Evolutionary conservation across 1,284 basidiomycete genomes (phyloP).

Genomic region (Ustilago sp.): DNA sequence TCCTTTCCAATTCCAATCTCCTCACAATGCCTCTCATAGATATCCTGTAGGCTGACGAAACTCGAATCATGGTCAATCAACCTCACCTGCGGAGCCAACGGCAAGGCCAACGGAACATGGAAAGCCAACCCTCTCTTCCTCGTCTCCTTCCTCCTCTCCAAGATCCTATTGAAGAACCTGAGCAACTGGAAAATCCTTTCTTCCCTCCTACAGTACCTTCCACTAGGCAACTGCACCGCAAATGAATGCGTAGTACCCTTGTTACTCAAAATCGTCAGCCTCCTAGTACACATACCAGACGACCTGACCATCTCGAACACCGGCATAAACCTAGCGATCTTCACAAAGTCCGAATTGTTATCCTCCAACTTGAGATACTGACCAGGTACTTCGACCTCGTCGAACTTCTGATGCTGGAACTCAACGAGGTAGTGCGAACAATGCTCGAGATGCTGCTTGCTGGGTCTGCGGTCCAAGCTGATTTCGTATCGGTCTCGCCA

Average conservation of each 20-base stretch:
- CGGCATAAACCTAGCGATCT: conserved; percentile 89
- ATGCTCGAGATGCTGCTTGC: conserved; percentile 86
- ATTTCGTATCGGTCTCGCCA: conserved; percentile 95
- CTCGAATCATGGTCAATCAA: conserved; percentile 91
- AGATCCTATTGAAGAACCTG: conserved; percentile 83
- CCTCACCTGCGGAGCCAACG: conserved; percentile 85
- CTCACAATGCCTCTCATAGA: conserved; percentile 90
- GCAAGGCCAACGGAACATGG: conserved; percentile 88
- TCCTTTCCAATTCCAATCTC: conserved; percentile 83
- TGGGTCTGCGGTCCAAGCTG: conserved; percentile 83
- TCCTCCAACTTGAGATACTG: conserved; percentile 90
- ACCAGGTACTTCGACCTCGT: conserved; percentile 97
- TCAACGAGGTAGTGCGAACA: conserved; percentile 94
- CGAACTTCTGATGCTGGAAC: conserved; percentile 97
- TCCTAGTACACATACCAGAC: conserved; percentile 87
- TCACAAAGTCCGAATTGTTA: conserved; percentile 89
- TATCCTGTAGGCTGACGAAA: conserved; percentile 90
- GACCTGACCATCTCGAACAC: conserved; percentile 88
- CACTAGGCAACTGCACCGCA: conserved; percentile 88
- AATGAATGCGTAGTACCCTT: conserved; percentile 91
- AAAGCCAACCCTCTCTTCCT: conserved; percentile 91
- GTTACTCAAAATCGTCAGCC: conserved; percentile 90
- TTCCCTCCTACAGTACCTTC: conserved; percentile 88
- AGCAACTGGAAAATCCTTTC: conserved; percentile 92
- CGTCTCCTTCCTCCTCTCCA: conserved; percentile 82